Conservation (phyloP, 169 alveolate genomes). For the Plasmodium vivax region DNA sequence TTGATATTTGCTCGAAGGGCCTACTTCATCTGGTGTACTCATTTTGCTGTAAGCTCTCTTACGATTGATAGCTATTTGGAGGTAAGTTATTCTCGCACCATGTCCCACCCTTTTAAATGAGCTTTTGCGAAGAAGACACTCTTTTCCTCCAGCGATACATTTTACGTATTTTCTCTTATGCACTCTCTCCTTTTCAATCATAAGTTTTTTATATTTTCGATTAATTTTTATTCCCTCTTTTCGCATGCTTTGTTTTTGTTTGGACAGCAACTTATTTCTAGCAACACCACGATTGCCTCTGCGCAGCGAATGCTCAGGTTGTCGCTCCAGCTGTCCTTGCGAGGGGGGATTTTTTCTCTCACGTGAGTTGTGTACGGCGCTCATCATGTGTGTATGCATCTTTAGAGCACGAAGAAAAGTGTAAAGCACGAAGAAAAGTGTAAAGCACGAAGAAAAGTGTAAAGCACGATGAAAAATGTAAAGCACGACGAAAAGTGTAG, state of each 20-base stretch:
- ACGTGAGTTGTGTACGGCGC: neutral
- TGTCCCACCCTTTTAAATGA: neutral
- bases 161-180: neutral
- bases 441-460: too few relatives aligned
- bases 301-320: neutral
- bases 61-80: neutral
- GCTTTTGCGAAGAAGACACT: neutral
- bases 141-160: neutral
- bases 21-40: neutral
- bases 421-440: neutral
- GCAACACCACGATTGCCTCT: neutral
- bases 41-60: neutral
- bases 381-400: neutral
- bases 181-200: neutral
- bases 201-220: neutral
- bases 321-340: neutral
- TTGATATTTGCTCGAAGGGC: neutral
- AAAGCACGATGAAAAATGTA: too few relatives aligned
- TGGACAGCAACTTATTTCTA: neutral
- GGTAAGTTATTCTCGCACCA: neutral
- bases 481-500: neutral
- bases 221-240: neutral
- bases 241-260: neutral
- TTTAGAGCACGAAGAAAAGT: neutral
- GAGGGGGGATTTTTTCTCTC: neutral